Conservation (phyloP, 2,329 filamentous ascomycete species). For the Colletotrichum navitas region DNA sequence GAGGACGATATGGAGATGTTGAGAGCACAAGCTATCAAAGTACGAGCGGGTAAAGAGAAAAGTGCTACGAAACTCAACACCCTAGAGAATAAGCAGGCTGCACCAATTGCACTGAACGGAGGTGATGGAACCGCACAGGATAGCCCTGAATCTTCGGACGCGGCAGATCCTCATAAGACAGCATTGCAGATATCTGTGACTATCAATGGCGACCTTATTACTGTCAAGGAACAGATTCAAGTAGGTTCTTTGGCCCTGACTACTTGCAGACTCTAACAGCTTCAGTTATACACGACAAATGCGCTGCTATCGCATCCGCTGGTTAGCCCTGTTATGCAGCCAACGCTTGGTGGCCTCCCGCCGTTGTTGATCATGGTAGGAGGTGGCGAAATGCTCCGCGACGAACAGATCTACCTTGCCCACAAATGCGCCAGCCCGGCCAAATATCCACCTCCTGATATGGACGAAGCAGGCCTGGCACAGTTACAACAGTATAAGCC, state of each 20-base stretch:
- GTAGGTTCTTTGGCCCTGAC: conserved; percentile 56
- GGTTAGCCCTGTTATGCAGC: conserved; percentile 89
- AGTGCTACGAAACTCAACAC: conserved; percentile 44
- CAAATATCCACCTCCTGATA: conserved; percentile 78
- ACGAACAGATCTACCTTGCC: conserved; percentile 95
- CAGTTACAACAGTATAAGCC: conserved; percentile 77
- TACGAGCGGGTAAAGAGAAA: conserved; percentile 45
- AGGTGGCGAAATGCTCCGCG: conserved; percentile 88
- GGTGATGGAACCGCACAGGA: conserved; percentile 12
- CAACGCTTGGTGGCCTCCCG: conserved; percentile 89
- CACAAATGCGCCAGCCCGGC: conserved; percentile 92
- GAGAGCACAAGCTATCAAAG: conserved; percentile 63
- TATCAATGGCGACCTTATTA: conserved; percentile 77
- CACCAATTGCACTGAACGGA: conserved; percentile 46
- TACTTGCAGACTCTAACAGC: conserved; percentile 39
- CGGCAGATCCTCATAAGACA: conserved; percentile 45
- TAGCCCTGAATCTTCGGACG: background rate
- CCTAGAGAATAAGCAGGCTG: conserved; percentile 52
- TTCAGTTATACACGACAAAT: conserved; percentile 81
- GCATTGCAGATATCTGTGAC: conserved; percentile 68
- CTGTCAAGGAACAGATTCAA: conserved; percentile 93
- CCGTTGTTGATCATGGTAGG: conserved; percentile 89
- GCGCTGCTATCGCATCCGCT: conserved; percentile 87
- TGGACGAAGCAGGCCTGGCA: conserved; percentile 73
- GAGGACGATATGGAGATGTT: conserved; percentile 76